Percentiles rank a stretch among this genome's conserved stretches.
Conservation (phyloP, 208 protist species). For the Porcisia hertigi region DNA sequence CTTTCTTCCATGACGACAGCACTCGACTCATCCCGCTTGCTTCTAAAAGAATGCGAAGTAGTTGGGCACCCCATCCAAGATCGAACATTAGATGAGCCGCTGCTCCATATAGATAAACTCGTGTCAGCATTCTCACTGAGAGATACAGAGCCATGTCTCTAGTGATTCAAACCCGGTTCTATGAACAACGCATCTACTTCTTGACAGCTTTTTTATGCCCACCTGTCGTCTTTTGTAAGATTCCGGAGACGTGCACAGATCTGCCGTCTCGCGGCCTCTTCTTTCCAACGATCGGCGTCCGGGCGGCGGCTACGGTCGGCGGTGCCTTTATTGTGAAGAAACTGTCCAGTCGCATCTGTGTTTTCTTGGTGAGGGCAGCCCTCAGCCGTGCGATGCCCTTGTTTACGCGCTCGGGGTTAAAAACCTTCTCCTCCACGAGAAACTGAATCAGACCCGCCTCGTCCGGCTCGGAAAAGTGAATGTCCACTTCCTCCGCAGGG, state of each 20-base stretch:
- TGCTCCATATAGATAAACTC: background rate
- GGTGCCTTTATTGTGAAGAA: constrained; percentile 78
- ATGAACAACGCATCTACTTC: constrained; percentile 41
- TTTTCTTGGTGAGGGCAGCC: constrained; percentile 70
- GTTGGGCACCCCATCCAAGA: background rate
- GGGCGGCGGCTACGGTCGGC: background rate
- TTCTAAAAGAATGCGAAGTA: background rate
- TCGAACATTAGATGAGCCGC: background rate
- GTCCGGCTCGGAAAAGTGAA: constrained; percentile 97
- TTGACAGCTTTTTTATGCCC: constrained; percentile 88
- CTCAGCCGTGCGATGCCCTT: constrained; percentile 84
- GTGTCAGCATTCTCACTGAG: background rate
- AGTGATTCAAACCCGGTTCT: background rate
- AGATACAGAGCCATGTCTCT: background rate
- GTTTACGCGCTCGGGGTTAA: constrained; percentile 92
- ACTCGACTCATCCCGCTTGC: background rate
- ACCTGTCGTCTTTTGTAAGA: constrained; percentile 53
- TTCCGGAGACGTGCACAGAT: constrained; percentile 55
- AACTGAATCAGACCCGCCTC: constrained; percentile 97
- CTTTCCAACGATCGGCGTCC: constrained; percentile 22
- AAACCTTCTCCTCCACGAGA: constrained; percentile 97
- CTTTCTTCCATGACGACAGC: background rate
- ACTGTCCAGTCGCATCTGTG: constrained; percentile 87
- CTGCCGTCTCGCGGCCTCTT: constrained; percentile 59
- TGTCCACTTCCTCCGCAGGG: constrained; percentile 61